These are phyloP conservation scores for Lasiosphaeria miniovina DNA, from an alignment of 495 filamentous ascomycete genomes.

Conservation along the genomic window DNA sequence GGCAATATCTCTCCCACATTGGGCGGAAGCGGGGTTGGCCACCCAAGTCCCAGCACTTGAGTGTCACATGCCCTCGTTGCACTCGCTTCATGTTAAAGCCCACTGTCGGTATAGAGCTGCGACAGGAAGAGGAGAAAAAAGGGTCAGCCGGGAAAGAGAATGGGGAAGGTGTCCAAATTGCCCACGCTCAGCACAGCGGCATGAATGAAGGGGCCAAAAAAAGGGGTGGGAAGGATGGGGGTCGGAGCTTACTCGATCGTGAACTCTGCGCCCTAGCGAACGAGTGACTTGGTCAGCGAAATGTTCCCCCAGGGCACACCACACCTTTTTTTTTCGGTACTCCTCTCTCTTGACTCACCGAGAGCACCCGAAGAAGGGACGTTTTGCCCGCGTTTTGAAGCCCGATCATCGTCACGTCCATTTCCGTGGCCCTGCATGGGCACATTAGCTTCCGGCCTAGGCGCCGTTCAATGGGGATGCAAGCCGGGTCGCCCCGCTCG, in stretches of 20 bases:
- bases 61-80: constrained; percentile 95
- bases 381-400: constrained; percentile 98
- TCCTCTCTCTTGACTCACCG: constrained; percentile 59
- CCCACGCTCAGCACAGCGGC: constrained; percentile 3
- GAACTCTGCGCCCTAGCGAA: constrained; percentile 86
- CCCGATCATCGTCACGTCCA: constrained; percentile 99
- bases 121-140: constrained; percentile 15
- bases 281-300: constrained; percentile 21
- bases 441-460: constrained; percentile 22
- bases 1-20: constrained; percentile 99
- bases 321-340: background rate
- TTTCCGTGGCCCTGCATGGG: constrained; percentile 82
- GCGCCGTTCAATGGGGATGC: background rate
- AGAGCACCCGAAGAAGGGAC: constrained; percentile 86
- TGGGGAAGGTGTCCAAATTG: constrained; percentile 9
- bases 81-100: constrained; percentile 99
- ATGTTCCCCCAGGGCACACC: background rate
- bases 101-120: constrained; percentile 94
- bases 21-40: constrained; percentile 95
- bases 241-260: constrained; percentile 82
- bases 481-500: constrained; percentile 7
- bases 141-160: constrained; percentile 38
- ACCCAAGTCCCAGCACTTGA: constrained; percentile 99
- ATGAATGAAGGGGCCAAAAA: background rate
- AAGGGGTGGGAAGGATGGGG: constrained; percentile 7